phyloP scores from a whole-genome alignment of 129 eudicot genomes.

The Centella asiatica region DNA sequence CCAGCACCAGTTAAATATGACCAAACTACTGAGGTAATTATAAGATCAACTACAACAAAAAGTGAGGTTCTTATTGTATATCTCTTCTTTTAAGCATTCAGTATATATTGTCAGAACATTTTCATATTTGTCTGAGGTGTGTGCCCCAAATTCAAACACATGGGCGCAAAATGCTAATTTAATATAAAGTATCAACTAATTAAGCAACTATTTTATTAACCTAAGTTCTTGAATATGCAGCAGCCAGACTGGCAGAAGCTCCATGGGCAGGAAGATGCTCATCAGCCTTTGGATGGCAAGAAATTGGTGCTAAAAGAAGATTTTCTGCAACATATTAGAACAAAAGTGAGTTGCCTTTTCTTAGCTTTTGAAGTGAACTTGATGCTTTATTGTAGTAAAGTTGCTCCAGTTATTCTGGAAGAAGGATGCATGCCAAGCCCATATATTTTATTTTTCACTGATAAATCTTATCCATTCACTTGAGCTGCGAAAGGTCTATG shows the following conservation, averaged over 20 bases:
- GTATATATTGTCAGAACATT: background rate
- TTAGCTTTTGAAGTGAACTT: background rate
- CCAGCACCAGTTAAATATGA: conserved; percentile 44
- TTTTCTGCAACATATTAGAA: conserved; percentile 87
- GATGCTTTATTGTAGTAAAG: background rate
- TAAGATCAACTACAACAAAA: conserved; percentile 21
- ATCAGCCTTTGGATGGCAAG: conserved; percentile 22
- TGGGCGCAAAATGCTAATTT: no score
- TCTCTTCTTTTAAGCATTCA: background rate
- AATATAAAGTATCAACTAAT: background rate
- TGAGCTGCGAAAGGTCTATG: no score
- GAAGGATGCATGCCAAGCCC: no score
- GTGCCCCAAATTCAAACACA: no score
- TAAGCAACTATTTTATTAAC: background rate
- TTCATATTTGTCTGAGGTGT: background rate
- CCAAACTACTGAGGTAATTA: conserved; percentile 19
- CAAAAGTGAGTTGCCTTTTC: conserved; percentile 52
- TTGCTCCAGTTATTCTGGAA: no score
- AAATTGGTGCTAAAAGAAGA: conserved; percentile 51
- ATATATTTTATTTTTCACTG: no score
- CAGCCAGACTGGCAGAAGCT: conserved; percentile 33
- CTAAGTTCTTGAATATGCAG: conserved; percentile 17
- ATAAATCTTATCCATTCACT: no score
- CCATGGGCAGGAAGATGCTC: conserved; percentile 26
- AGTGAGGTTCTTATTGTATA: conserved; percentile 24